A percentile compares a stretch with the other conserved stretches of the same genome.
Evolutionary conservation across 768 basidiomycete species (phyloP).

Genomic region (Lactarius quietus): DNA sequence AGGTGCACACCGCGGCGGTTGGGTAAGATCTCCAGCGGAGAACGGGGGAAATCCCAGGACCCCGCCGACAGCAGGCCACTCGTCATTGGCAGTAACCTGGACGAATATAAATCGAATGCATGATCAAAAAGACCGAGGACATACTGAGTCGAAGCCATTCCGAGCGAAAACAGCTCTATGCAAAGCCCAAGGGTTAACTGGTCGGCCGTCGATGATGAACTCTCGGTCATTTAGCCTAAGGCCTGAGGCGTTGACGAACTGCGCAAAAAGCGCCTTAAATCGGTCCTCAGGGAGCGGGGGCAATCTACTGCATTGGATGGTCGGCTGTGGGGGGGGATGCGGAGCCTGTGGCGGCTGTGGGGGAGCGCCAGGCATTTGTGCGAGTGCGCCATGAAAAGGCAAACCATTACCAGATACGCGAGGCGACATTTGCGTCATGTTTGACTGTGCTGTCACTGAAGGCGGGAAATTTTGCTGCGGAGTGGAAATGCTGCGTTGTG

Average conservation of each 20-base stretch:
- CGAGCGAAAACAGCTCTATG: constrained; percentile 10
- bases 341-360: constrained; percentile 10
- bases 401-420: constrained; percentile 9
- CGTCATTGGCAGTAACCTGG: constrained; percentile 13
- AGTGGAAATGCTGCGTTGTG: constrained; percentile 14
- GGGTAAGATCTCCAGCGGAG: background rate
- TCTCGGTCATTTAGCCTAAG: constrained; percentile 10
- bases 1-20: constrained; percentile 10
- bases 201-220: constrained; percentile 2
- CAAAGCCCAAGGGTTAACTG: constrained; percentile 10
- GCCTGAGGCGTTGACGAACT: constrained; percentile 1
- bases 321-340: background rate
- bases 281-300: constrained; percentile 7
- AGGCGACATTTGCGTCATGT: constrained; percentile 15
- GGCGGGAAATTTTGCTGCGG: constrained; percentile 16
- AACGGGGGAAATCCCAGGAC: constrained; percentile 13
- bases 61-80: constrained; percentile 15
- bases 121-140: background rate
- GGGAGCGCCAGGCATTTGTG: background rate
- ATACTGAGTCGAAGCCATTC: constrained; percentile 11
- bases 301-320: background rate
- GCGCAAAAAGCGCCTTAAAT: constrained; percentile 3
- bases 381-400: background rate
- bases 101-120: background rate
- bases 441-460: constrained; percentile 7